Base-by-base conservation (phyloP, 768 basidiomycete species). In the Rubroboletus satanas region DNA sequence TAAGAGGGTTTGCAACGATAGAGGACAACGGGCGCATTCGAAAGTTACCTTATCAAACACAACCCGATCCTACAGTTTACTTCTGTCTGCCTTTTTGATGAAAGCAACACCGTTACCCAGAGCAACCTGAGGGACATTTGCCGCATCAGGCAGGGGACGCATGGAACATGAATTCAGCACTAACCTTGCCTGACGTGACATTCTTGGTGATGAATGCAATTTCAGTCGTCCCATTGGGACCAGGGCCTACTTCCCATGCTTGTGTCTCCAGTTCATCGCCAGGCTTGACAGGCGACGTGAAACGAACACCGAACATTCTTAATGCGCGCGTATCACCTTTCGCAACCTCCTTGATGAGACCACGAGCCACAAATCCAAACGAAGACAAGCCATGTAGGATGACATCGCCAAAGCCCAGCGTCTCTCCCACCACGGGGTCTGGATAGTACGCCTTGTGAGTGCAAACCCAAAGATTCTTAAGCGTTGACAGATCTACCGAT, bases 361-460 rank as follows among this genome's bases (percentile, higher is more conserved):
- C 88, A 41, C 91, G 84, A 4, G 89, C 93, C 8, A 78, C 87
- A 66, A 92, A 92, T 10, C 92, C 92, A 66, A 81, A 93, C 0
- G 87, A 83, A 18, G 87, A 85, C 26, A 94, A 77, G 29, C 92
- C 92, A 65, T 95, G 92, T 3, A 94, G 79, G 62, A 95, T 93
- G 36, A 87, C 83, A 45, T 86, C 92, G 3, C 89, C 89, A 63
- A 95, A 93, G 11, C 90, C 90, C 17, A 84, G 77, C 8, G 75
- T 77, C 59, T 83, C 68, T n/a, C 90, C 92, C 37, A 90, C 82
- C 14, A 64, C 68, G 1, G 91, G 89, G 73, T 93, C 91, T 88
- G 65, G 3, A 49, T 23, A 14, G 31, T 15, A 31, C 5, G 12
- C 12, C 14, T 1, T 11, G 23, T 54, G 36, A 52, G 47, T 3